A percentile compares a stretch with the other conserved stretches of the same genome.
Evolutionary conservation across 164 flowering plant species (phyloP).

Genomic region (Chimonanthus salicifolius): DNA sequence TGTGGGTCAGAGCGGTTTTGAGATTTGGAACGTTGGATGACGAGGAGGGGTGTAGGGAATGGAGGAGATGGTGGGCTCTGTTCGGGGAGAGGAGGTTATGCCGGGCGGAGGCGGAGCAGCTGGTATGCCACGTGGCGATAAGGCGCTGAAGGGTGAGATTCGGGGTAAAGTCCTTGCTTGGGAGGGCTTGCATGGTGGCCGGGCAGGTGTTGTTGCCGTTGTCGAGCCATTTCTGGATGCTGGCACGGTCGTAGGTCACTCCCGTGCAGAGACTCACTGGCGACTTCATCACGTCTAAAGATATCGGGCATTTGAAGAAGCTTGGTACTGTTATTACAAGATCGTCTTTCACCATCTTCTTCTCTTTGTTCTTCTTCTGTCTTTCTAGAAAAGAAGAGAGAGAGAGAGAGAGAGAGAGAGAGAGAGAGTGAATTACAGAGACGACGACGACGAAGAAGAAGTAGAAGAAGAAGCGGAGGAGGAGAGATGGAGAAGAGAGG

Average conservation of each 20-base stretch:
- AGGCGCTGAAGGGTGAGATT: conserved; percentile 78
- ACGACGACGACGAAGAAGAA: not conserved
- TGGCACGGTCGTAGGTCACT: conserved; percentile 83
- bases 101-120: not conserved
- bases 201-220: conserved; percentile 92
- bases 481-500: not conserved
- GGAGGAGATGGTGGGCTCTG: conserved; percentile 1
- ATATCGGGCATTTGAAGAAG: conserved; percentile 83
- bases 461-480: not conserved
- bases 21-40: not conserved
- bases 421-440: not conserved
- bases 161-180: conserved; percentile 60
- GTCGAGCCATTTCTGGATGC: conserved; percentile 90
- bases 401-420: not conserved
- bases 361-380: not conserved
- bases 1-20: not conserved
- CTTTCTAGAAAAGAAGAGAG: not conserved
- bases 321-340: conserved; percentile 60
- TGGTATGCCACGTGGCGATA: conserved; percentile 76
- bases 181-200: conserved; percentile 86
- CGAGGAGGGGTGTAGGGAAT: not conserved
- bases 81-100: not conserved
- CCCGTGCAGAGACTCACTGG: conserved; percentile 92
- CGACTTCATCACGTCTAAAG: conserved; percentile 85
- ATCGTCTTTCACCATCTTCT: conserved; percentile 48